These are phyloP conservation scores for Ceratobasidium theobromae DNA, from an alignment of 1,284 basidiomycete genomes.

Conservation along the genomic window DNA sequence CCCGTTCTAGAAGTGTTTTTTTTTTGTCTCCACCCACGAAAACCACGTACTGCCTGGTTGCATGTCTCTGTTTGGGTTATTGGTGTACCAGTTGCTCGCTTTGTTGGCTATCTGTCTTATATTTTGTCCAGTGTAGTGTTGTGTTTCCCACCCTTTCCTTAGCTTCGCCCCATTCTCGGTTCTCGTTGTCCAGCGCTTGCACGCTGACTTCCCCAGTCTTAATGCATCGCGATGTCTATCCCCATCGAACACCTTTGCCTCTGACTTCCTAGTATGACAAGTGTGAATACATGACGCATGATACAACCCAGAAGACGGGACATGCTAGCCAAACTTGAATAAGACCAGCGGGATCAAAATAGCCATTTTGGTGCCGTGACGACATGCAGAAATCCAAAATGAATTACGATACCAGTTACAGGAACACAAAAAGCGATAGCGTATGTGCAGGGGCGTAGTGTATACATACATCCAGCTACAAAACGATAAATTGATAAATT, in stretches of 20 bases:
- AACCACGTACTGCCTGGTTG: slow-evolving; percentile 16
- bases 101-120: slow-evolving; percentile 3
- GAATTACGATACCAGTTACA: slow-evolving; percentile 4
- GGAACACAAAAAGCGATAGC: not conserved
- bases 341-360: too few species aligned
- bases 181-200: too few species aligned
- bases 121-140: too few species aligned
- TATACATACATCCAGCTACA: slow-evolving; percentile 22
- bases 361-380: not conserved
- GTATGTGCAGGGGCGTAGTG: not conserved
- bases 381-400: not conserved
- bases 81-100: not conserved
- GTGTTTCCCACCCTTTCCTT: too few species aligned
- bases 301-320: too few species aligned
- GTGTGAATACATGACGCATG: too few species aligned
- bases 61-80: slow-evolving; percentile 5
- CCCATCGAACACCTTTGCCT: too few species aligned
- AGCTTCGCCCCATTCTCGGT: not conserved
- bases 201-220: too few species aligned
- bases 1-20: not conserved
- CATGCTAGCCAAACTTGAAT: too few species aligned
- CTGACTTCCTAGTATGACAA: too few species aligned
- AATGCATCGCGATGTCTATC: too few species aligned
- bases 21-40: too few species aligned
- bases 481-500: not conserved